A percentile compares a stretch with the other conserved stretches of the same genome.
These are phyloP conservation scores for Combretum micranthum DNA, from an alignment of 345 rosid genomes.

Conservation along the genomic window DNA sequence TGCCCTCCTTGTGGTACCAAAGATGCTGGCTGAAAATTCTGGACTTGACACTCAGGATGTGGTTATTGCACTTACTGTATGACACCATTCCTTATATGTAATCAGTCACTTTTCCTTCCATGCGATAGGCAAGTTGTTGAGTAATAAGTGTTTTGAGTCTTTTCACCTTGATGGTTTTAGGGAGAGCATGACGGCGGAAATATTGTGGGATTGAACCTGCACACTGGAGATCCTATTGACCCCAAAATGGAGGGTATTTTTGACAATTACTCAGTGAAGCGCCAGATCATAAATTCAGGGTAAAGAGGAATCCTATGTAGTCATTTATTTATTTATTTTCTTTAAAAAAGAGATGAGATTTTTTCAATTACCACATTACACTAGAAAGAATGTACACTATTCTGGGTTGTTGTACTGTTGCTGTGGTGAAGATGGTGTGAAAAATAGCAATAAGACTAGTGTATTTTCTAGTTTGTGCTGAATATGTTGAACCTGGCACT, in stretches of 20 bases:
- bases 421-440: no score
- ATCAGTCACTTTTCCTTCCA: neutral
- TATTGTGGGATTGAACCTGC: constrained; percentile 75
- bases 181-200: constrained; percentile 94
- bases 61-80: constrained; percentile 78
- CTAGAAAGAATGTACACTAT: neutral
- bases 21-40: constrained; percentile 93
- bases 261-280: constrained; percentile 93
- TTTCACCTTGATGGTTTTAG: constrained; percentile 21
- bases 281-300: constrained; percentile 91
- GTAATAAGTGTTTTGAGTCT: no score
- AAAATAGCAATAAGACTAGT: no score
- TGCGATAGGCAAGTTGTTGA: no score
- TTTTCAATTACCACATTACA: neutral
- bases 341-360: neutral
- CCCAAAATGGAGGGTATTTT: constrained; percentile 90
- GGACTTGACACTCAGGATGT: constrained; percentile 97
- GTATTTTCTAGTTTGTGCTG: neutral
- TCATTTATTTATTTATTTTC: neutral
- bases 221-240: constrained; percentile 79
- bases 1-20: constrained; percentile 95
- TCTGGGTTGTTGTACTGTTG: no score
- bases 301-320: constrained; percentile 10
- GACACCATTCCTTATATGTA: neutral
- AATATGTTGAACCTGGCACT: neutral